Percentiles rank a stretch among this genome's conserved stretches.
Evolutionary conservation across 805 yeast genomes (phyloP).

Genomic region (Ogataea glucozyma): DNA sequence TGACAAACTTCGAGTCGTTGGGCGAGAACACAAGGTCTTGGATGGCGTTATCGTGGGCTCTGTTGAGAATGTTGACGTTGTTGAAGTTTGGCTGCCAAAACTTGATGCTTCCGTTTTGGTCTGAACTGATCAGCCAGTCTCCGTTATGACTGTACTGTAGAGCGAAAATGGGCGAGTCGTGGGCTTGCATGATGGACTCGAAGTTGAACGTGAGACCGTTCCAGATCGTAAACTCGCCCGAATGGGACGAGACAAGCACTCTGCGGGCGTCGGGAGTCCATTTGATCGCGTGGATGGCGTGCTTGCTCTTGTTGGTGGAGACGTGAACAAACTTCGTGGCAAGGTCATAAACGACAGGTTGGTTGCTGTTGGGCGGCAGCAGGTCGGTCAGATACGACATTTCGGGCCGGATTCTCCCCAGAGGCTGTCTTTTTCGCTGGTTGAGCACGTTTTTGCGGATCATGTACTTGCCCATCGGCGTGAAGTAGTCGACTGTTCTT

Average conservation of each 20-base stretch:
- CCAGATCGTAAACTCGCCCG: conserved; percentile 97
- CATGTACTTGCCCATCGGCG: conserved; percentile 67
- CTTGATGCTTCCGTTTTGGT: conserved; percentile 86
- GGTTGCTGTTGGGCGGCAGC: conserved; percentile 58
- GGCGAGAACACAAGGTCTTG: conserved; percentile 90
- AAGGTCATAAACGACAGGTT: conserved; percentile 57
- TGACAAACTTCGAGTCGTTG: conserved; percentile 86
- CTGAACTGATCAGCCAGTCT: conserved; percentile 94
- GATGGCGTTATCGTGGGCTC: conserved; percentile 78
- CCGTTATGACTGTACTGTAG: conserved; percentile 83
- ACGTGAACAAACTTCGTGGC: conserved; percentile 86
- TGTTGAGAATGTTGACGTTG: conserved; percentile 77
- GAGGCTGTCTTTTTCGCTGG: conserved; percentile 36
- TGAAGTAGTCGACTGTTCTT: conserved; percentile 77
- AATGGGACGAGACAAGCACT: conserved; percentile 81
- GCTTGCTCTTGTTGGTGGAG: conserved; percentile 87
- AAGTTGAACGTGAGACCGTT: conserved; percentile 93
- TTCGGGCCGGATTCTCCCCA: conserved; percentile 66
- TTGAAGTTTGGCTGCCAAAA: conserved; percentile 98
- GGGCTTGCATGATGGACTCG: conserved; percentile 98
- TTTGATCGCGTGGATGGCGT: conserved; percentile 82
- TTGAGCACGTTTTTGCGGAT: conserved; percentile 46
- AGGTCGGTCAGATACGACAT: conserved; percentile 63
- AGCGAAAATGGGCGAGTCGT: conserved; percentile 83
- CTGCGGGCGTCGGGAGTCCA: conserved; percentile 98